Percentiles rank a stretch among this genome's conserved stretches.
Conservation (phyloP, 1,284 basidiomycete species). For the Austropuccinia psidii region DNA sequence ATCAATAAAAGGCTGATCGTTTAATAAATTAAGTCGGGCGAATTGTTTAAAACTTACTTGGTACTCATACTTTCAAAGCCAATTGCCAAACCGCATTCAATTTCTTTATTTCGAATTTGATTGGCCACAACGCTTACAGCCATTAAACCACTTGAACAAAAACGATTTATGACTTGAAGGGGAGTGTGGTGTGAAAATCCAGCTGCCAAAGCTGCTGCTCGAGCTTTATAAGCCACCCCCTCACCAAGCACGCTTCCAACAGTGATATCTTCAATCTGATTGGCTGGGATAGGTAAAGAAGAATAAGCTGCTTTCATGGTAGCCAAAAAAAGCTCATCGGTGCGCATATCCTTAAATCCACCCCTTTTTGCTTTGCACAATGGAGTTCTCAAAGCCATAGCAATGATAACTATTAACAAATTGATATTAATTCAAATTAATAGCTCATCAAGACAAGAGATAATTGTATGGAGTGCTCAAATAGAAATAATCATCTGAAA, state of each 20-base stretch:
- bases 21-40: constrained; percentile 22
- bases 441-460: too few species aligned
- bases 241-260: constrained; percentile 62
- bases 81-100: constrained; percentile 72
- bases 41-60: constrained; percentile 62
- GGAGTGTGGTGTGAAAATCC: constrained; percentile 71
- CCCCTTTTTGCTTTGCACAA: constrained; percentile 69
- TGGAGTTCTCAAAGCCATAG: constrained; percentile 70
- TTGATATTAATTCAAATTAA: constrained; percentile 67
- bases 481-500: background rate
- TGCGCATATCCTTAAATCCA: constrained; percentile 68
- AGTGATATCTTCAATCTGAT: constrained; percentile 65
- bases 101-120: constrained; percentile 70
- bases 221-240: constrained; percentile 57
- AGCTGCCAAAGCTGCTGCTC: constrained; percentile 67
- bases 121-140: constrained; percentile 72
- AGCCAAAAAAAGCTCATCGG: constrained; percentile 67
- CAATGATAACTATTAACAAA: constrained; percentile 70
- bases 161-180: constrained; percentile 66
- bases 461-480: too few species aligned
- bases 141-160: constrained; percentile 77
- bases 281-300: constrained; percentile 49
- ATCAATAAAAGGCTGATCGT: background rate
- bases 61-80: constrained; percentile 78
- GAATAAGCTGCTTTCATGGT: constrained; percentile 56